phyloP scores from a whole-genome alignment of 495 filamentous ascomycete species.

The Aspergillus cristatus region DNA sequence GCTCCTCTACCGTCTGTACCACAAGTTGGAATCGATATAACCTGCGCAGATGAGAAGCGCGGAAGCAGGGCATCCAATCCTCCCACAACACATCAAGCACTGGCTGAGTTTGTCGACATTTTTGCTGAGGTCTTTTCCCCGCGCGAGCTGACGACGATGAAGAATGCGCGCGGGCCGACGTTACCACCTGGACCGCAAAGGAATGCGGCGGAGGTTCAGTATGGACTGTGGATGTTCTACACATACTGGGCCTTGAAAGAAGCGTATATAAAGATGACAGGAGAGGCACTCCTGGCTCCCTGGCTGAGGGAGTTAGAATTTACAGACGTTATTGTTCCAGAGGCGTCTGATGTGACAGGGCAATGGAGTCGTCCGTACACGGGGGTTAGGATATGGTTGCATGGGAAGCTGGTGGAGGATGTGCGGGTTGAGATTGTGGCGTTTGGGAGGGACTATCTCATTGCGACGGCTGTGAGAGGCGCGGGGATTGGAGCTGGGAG shows the following conservation, averaged over 20 bases:
- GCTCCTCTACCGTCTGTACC: conserved; percentile 18
- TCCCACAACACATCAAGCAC: conserved; percentile 39
- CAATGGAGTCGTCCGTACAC: conserved; percentile 43
- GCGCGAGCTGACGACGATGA: conserved; percentile 50
- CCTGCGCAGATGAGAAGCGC: conserved; percentile 59
- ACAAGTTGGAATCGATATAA: conserved; percentile 59
- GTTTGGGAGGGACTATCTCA: conserved; percentile 52
- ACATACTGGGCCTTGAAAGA: conserved; percentile 85
- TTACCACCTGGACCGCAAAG: conserved; percentile 16
- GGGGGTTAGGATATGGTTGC: conserved; percentile 43
- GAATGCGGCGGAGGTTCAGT: conserved; percentile 27
- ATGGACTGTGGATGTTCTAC: conserved; percentile 69
- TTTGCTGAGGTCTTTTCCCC: conserved; percentile 69
- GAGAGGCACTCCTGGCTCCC: conserved; percentile 71
- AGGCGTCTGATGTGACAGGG: conserved; percentile 10
- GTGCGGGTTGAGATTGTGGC: conserved; percentile 52
- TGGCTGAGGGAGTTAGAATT: conserved; percentile 70
- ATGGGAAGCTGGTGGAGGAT: conserved; percentile 38
- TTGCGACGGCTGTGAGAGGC: conserved; percentile 44
- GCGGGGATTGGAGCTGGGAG: conserved; percentile 16
- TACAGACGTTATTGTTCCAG: conserved; percentile 50
- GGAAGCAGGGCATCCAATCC: conserved; percentile 27
- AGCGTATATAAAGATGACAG: conserved; percentile 89
- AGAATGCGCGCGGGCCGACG: conserved; percentile 24
- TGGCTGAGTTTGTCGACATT: conserved; percentile 62